Conservation (phyloP, 2,329 filamentous ascomycete species). For the Penicillium sp. region DNA sequence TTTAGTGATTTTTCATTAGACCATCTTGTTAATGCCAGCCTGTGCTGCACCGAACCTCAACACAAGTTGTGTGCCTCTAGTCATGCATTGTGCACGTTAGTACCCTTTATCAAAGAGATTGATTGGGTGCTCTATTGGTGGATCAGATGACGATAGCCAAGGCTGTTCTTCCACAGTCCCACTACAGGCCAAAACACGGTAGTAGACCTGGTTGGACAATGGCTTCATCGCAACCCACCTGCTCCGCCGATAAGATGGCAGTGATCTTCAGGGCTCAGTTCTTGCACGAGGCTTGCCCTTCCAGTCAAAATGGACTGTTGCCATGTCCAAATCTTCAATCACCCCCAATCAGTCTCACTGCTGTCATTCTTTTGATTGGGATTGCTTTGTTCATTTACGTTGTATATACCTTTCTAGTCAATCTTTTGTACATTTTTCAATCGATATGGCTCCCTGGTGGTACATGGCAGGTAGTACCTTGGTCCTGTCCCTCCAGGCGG, state of each 20-base stretch:
- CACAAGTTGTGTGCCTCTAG: background rate
- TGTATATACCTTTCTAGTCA: background rate
- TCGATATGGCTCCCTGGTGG: constrained; percentile 15
- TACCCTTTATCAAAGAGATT: background rate
- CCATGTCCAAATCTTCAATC: background rate
- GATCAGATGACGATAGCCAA: constrained; percentile 13
- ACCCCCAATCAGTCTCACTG: constrained; percentile 4
- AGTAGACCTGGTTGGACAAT: constrained; percentile 10
- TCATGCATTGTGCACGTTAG: background rate
- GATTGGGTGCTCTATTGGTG: background rate
- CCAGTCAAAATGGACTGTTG: background rate
- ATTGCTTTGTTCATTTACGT: no score
- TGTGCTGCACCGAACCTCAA: no score
- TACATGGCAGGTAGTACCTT: constrained; percentile 16
- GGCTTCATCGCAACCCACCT: background rate
- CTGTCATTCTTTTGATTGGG: constrained; percentile 11
- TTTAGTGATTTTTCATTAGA: no score
- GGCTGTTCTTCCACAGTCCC: constrained; percentile 5
- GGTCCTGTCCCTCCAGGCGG: constrained; percentile 12
- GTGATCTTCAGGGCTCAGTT: constrained; percentile 17
- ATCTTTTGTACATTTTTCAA: background rate
- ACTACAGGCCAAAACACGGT: background rate
- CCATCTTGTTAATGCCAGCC: background rate
- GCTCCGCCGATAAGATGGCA: background rate
- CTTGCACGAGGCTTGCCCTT: background rate